Evolutionary conservation across 768 basidiomycete species (phyloP).

Genomic region (Lactarius evosmus): DNA sequence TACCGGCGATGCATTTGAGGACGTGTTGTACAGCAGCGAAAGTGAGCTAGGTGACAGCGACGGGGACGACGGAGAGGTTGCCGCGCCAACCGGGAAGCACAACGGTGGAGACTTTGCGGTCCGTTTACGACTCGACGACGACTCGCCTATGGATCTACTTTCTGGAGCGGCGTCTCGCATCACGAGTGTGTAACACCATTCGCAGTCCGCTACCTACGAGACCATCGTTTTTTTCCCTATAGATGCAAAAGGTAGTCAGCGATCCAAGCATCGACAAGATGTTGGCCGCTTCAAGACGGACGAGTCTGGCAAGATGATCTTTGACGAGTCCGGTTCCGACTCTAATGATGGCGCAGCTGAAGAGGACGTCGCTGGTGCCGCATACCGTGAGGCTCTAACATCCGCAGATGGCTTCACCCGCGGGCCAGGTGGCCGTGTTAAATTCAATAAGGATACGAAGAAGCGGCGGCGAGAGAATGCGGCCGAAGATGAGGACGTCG

Average conservation of each 20-base stretch:
- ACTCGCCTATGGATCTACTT: slow-evolving; percentile 93
- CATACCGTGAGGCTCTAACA: slow-evolving; percentile 78
- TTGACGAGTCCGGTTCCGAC: slow-evolving; percentile 56
- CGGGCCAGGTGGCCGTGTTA: slow-evolving; percentile 77
- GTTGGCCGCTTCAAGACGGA: slow-evolving; percentile 86
- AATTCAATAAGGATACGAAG: slow-evolving; percentile 97
- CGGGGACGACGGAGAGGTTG: slow-evolving; percentile 44
- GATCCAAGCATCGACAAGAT: slow-evolving; percentile 82
- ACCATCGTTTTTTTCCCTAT: slow-evolving; percentile 33
- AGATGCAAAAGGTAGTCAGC: slow-evolving; percentile 44
- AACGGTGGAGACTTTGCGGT: slow-evolving; percentile 46
- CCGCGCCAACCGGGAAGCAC: slow-evolving; percentile 40
- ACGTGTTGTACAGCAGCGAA: slow-evolving; percentile 95
- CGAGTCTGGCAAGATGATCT: slow-evolving; percentile 76
- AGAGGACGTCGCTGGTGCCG: slow-evolving; percentile 63
- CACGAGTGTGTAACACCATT: slow-evolving; percentile 52
- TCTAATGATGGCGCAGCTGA: slow-evolving; percentile 41
- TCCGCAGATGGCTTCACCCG: slow-evolving; percentile 90
- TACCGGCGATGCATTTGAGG: slow-evolving; percentile 88
- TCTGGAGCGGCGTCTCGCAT: slow-evolving; percentile 71
- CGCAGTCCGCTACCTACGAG: not conserved
- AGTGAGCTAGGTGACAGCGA: slow-evolving; percentile 80
- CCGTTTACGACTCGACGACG: slow-evolving; percentile 80
- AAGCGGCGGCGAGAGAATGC: slow-evolving; percentile 75
- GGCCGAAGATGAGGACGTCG: slow-evolving; percentile 57